Evolutionary conservation across 2,329 filamentous ascomycete species (phyloP), one percentile per base, ranked within the genome.

Genomic region (Cordyceps cicadae): DNA sequence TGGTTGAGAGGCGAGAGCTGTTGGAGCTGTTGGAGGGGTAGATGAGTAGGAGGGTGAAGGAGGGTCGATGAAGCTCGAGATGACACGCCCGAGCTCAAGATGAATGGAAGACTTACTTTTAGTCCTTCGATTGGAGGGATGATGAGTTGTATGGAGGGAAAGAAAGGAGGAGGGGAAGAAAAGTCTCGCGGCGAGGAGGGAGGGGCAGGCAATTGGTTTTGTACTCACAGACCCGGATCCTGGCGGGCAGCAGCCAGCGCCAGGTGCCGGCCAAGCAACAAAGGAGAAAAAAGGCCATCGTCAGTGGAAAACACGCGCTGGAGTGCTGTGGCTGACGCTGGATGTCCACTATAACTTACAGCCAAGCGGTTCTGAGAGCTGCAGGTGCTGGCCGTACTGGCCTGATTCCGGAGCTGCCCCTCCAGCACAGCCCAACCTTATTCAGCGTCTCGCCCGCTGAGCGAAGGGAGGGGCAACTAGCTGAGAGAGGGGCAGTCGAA

Each of bases 161-260:
- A 51, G 54, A 46, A 46, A 46, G 12, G 8, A 50, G 52, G 52
- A 41, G 52, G 21, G 58, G 37, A 49, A 59, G 49, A 59, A 48
- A 49, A 49, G 41, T 50, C 48, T 43, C 39, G 54, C 45, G 34
- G 55, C 26, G 56, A 49, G 53, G 50, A 62, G 54, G 34, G 60
- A 48, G 45, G 60, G 59, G 53, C 24, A 32, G 53, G 53, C 34
- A 61, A 61, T 45, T 53, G 60, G 54, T 58, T 56, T 62, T 58
- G 60, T 56, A 61, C 32, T 54, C 41, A 21, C 26, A 32, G 55
- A 50, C 56, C n/a, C 46, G 32, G 34, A 41, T 51, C 51, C 48
- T 48, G 51, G 50, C 50, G 37, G 46, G 26, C 3, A 49, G 54
- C 55, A 41, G 46, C n/a, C 48, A 24, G 55, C 14, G 29, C 19